Conservation (phyloP, 495 filamentous ascomycete genomes). For the Aspergillus hancockii region DNA sequence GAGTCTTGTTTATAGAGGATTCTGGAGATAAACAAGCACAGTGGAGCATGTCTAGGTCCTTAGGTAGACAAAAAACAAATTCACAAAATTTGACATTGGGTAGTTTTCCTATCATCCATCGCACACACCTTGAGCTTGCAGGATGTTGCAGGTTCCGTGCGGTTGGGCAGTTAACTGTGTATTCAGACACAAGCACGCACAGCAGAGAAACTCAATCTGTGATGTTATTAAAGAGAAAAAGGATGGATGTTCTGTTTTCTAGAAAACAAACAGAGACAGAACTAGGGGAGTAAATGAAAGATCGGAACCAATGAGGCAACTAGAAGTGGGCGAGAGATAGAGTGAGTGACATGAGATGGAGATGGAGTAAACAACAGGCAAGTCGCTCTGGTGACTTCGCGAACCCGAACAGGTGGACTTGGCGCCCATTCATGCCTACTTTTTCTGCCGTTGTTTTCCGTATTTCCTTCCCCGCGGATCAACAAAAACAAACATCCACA, state of each 20-base stretch:
- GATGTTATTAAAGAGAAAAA: neutral
- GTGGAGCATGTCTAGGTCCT: neutral
- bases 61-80: conserved; percentile 1
- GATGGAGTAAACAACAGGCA: conserved; percentile 19
- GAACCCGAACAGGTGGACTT: conserved; percentile 18
- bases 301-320: neutral
- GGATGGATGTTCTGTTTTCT: neutral
- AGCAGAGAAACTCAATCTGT: neutral
- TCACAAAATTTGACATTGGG: neutral
- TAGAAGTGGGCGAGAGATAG: neutral
- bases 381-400: conserved; percentile 24
- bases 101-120: neutral
- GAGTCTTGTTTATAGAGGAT: neutral
- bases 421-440: conserved; percentile 4
- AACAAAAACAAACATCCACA: neutral
- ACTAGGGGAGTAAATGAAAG: neutral
- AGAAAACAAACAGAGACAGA: neutral
- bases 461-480: neutral
- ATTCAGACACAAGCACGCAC: neutral
- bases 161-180: neutral
- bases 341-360: neutral
- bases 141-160: conserved; percentile 25
- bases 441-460: neutral
- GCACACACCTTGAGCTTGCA: conserved; percentile 23
- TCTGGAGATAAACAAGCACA: neutral